phyloP scores from a whole-genome alignment of 768 basidiomycete species.

The Tremella mesenterica region DNA sequence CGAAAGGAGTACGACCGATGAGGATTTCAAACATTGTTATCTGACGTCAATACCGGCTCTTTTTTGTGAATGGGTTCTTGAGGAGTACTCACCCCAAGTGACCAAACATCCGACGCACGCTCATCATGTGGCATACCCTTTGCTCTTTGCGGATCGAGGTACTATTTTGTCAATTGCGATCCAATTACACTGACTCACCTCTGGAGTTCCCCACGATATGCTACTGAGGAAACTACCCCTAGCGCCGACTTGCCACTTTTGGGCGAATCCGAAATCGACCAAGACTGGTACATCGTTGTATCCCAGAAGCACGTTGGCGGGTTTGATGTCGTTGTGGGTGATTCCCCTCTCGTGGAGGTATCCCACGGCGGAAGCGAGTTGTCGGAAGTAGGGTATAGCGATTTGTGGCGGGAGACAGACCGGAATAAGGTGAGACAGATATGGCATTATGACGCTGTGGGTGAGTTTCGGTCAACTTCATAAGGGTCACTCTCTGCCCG shows the following conservation, averaged over 20 bases:
- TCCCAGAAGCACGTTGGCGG: constrained; percentile 85
- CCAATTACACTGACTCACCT: constrained; percentile 49
- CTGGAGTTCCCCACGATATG: constrained; percentile 65
- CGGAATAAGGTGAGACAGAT: constrained; percentile 73
- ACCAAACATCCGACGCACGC: constrained; percentile 63
- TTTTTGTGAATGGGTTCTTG: neutral
- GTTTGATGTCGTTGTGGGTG: constrained; percentile 52
- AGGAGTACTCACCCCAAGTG: constrained; percentile 45
- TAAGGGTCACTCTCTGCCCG: neutral
- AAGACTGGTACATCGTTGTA: constrained; percentile 59
- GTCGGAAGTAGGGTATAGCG: constrained; percentile 50
- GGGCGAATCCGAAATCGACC: constrained; percentile 94
- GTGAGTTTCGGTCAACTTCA: constrained; percentile 1
- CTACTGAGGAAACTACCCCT: constrained; percentile 31
- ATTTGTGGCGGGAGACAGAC: constrained; percentile 74
- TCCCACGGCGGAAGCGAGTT: constrained; percentile 40
- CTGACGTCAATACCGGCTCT: constrained; percentile 46
- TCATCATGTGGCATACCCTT: constrained; percentile 84
- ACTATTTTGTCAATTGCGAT: constrained; percentile 49
- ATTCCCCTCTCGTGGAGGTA: constrained; percentile 44
- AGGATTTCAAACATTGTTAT: constrained; percentile 93
- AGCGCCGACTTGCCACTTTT: constrained; percentile 64
- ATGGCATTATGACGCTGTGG: constrained; percentile 57
- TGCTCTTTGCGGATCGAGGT: constrained; percentile 85
- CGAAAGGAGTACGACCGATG: constrained; percentile 81